Evolutionary conservation across 2,329 filamentous ascomycete genomes (phyloP).

Genomic region (Beauveria sp.): DNA sequence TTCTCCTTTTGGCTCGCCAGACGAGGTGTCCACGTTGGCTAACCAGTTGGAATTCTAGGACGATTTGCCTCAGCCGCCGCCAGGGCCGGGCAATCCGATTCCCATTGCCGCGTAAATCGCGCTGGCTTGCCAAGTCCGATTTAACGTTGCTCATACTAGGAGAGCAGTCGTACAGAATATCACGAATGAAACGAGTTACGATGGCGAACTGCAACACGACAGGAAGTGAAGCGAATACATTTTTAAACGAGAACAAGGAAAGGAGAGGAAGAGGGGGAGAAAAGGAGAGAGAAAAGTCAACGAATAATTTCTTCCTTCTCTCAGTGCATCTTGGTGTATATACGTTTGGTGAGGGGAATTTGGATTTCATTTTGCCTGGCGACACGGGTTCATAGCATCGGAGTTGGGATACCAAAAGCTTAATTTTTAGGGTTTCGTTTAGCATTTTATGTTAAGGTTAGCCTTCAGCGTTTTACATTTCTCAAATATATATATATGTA

Average conservation of each 20-base stretch:
- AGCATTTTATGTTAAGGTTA: neutral
- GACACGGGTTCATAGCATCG: constrained; percentile 1
- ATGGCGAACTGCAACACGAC: neutral
- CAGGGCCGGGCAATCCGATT: constrained; percentile 25
- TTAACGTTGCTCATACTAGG: neutral
- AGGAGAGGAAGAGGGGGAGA: neutral
- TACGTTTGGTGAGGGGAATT: neutral
- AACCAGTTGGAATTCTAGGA: constrained; percentile 23
- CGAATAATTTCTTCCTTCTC: no score
- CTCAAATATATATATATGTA: neutral
- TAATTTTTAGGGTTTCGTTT: neutral
- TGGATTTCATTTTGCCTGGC: neutral
- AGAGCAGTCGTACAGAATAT: neutral
- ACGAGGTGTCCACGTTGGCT: no score
- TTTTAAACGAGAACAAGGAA: neutral
- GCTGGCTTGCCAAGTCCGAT: neutral
- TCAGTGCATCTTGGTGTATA: neutral
- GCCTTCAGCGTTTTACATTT: neutral
- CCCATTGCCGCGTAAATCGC: constrained; percentile 31
- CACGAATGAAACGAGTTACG: neutral
- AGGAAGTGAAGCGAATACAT: no score
- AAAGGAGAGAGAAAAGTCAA: no score
- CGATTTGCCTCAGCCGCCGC: constrained; percentile 34
- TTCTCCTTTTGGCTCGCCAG: neutral
- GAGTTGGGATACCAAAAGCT: constrained; percentile 5